phyloP scores from a whole-genome alignment of 2,329 filamentous ascomycete genomes.

The Coniochaeta sp. region DNA sequence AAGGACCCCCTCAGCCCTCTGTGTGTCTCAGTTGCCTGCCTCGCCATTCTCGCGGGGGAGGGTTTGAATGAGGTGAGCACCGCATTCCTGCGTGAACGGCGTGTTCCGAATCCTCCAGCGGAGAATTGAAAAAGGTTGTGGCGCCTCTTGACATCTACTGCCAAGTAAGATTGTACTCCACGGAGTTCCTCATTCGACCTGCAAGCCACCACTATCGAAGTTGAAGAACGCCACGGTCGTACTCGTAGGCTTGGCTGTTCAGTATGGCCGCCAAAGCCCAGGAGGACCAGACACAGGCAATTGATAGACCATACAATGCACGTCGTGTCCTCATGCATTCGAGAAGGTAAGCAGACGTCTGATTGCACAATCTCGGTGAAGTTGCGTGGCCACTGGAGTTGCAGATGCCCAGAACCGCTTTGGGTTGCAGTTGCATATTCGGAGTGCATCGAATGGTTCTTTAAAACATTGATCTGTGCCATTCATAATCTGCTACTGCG shows the following conservation, averaged over 20 bases:
- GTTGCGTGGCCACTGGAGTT: conserved; percentile 4
- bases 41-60: not conserved
- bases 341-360: not conserved
- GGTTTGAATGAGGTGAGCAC: not conserved
- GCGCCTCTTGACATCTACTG: not conserved
- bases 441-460: conserved; percentile 9
- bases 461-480: conserved; percentile 10
- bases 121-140: not conserved
- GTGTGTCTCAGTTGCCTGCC: not conserved
- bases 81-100: not conserved
- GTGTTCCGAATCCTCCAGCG: not conserved
- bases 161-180: no score
- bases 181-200: no score
- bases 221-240: no score
- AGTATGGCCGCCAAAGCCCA: no score
- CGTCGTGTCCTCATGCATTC: no score
- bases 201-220: no score
- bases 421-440: conserved; percentile 12
- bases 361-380: conserved; percentile 7
- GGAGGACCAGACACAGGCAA: no score
- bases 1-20: not conserved
- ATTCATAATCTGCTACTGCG: not conserved
- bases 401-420: conserved; percentile 14
- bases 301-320: no score
- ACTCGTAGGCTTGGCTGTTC: no score